Evolutionary conservation across 148 eudicot species (phyloP), one percentile per base, ranked within the genome.

Genomic region (Fagopyrum tataricum): DNA sequence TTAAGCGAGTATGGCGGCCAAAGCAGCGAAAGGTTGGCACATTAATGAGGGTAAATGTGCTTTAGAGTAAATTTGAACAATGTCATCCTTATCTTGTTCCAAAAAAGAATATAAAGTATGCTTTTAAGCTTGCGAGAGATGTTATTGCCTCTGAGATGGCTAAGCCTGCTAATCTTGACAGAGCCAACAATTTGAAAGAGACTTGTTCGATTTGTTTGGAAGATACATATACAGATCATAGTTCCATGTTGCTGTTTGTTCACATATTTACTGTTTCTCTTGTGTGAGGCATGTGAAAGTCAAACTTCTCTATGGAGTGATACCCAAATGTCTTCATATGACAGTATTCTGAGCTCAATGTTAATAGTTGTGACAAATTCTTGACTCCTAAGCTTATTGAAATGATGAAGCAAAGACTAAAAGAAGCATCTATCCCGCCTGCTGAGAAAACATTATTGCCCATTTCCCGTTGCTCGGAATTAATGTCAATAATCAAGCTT

Each of bases 201-300:
- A 82, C 81, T 67, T 92, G 96, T 84, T 80, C 74, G n/a, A 92
- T 92, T 26, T 92, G 97, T 74, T 76, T 85, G 23, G 97, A 92
- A 74, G 97, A 88, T 31, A 74, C 71, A n/a, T n/a, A 78, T 78
- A 75, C 74, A 39, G 72, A 49, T 51, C 81, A 81, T 23, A 84
- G 70, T 87, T 90, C 67, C 41, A 81, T n/a, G 64, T 92, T 62
- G 83, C 85, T 73, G 84, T 66, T 70, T 92, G 97, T 71, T 49
- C 23, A 53, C 97, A 92, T 73, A 81, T 76, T n/a, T 92, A 85
- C 80, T 92, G 97, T 80, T 77, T 70, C 64, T 80, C 91, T 77
- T 92, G 97, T 80, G 88, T 92, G 84, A 88, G 80, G 75, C 96
- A 92, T 74, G 84, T 84, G 20, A 89, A 88, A 83, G 96, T 82